phyloP scores from a whole-genome alignment of 2,329 filamentous ascomycete genomes.

The Exophiala viscosa region DNA sequence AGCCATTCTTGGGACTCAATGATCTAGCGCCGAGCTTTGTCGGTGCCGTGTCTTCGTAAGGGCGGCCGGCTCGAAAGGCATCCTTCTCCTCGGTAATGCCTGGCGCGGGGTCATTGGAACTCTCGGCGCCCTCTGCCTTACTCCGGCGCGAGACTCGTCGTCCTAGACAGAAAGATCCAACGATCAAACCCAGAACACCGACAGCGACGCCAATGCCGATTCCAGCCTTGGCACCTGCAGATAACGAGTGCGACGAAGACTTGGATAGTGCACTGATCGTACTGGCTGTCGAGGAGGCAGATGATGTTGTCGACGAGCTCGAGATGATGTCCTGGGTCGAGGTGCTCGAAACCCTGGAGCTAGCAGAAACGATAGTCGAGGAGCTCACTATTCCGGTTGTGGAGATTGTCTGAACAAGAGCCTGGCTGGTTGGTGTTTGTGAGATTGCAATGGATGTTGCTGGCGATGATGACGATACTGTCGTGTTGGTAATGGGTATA shows the following conservation, averaged over 20 bases:
- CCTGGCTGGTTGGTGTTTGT: neutral
- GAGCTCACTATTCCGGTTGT: neutral
- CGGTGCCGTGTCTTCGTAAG: slow-evolving; percentile 15
- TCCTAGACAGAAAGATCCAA: slow-evolving; percentile 17
- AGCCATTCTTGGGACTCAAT: slow-evolving; percentile 2
- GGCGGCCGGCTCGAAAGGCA: slow-evolving; percentile 16
- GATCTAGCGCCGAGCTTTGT: neutral
- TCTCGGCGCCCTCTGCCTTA: neutral
- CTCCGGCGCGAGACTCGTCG: slow-evolving; percentile 14
- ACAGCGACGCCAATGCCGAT: slow-evolving; percentile 22
- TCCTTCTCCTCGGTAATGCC: slow-evolving; percentile 14
- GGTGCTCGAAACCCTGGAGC: neutral
- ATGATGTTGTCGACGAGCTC: neutral
- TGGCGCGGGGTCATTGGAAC: neutral
- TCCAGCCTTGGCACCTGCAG: slow-evolving; percentile 22
- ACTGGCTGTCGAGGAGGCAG: neutral
- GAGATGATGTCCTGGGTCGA: neutral
- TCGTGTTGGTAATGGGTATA: neutral
- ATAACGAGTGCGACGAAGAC: slow-evolving; percentile 13
- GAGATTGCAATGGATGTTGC: neutral
- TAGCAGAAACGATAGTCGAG: neutral
- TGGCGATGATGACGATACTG: neutral
- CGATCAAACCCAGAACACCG: slow-evolving; percentile 8
- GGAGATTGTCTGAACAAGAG: neutral
- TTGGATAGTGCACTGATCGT: slow-evolving; percentile 3